Evolutionary conservation across 352 stramenopile genomes (phyloP).

Genomic region (Globisporangium recalcitrans): DNA sequence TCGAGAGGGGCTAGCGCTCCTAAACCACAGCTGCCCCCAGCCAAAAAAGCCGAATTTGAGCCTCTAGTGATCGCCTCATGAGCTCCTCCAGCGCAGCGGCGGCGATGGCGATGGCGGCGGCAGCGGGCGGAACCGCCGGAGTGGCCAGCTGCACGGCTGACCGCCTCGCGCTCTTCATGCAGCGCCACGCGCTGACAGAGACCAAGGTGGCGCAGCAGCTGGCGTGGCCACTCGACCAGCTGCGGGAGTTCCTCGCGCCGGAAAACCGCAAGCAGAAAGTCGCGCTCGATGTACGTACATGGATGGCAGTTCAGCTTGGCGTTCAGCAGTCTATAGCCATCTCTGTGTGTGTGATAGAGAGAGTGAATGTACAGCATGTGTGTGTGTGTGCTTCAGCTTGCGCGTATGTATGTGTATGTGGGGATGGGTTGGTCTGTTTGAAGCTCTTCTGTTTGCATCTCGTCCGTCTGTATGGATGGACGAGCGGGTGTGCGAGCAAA

Average conservation of each 20-base stretch:
- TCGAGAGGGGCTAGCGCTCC: constrained; percentile 6
- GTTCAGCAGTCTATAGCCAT: not conserved
- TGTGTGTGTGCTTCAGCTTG: not conserved
- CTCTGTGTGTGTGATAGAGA: not conserved
- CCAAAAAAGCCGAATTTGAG: constrained; percentile 1
- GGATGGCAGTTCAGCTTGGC: not conserved
- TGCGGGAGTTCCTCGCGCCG: constrained; percentile 48
- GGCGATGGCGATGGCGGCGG: constrained; percentile 13
- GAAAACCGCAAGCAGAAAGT: constrained; percentile 39
- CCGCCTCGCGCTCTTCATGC: constrained; percentile 57
- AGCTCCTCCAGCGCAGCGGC: constrained; percentile 17
- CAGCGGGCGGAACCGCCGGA: constrained; percentile 13
- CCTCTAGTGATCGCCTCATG: constrained; percentile 7
- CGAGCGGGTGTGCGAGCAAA: not conserved
- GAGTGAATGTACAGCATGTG: not conserved
- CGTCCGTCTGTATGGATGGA: not conserved
- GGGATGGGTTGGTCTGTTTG: not conserved
- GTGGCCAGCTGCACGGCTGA: constrained; percentile 32
- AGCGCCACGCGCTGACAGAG: constrained; percentile 39
- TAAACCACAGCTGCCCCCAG: not conserved
- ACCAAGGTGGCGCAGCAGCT: constrained; percentile 48
- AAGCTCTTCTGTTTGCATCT: not conserved
- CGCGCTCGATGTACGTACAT: constrained; percentile 18
- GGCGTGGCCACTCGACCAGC: constrained; percentile 43
- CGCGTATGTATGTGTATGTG: not conserved